phyloP scores from a whole-genome alignment of 305 asterid genomes.

The Stenogyne calaminthoides region DNA sequence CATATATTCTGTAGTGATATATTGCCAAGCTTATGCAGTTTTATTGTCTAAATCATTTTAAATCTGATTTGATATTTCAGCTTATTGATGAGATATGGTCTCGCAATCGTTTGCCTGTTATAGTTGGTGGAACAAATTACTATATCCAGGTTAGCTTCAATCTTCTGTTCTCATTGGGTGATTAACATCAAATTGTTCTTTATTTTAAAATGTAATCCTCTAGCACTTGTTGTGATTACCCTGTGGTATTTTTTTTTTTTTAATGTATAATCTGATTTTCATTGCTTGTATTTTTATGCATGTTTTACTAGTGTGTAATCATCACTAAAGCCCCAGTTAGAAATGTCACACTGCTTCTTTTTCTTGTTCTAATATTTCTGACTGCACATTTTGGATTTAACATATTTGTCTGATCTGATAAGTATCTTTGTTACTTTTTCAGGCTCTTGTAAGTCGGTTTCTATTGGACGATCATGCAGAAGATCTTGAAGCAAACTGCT shows the following conservation, averaged over 20 bases:
- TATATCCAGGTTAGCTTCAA: conserved; percentile 78
- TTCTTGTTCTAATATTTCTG: not conserved
- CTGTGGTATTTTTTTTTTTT: not conserved
- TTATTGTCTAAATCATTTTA: conserved; percentile 24
- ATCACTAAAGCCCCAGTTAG: conserved; percentile 7
- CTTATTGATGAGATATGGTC: conserved; percentile 78
- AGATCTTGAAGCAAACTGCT: conserved; percentile 52
- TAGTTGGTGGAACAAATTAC: conserved; percentile 98
- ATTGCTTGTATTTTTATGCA: not conserved
- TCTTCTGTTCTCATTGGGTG: conserved; percentile 4
- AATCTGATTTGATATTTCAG: conserved; percentile 42
- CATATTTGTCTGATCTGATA: conserved; percentile 18
- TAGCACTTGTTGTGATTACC: not conserved
- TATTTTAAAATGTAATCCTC: conserved; percentile 3
- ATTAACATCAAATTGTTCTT: conserved; percentile 1
- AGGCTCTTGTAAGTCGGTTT: conserved; percentile 94
- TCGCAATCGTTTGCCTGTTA: conserved; percentile 79
- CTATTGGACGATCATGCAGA: conserved; percentile 70
- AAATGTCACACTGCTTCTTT: not conserved
- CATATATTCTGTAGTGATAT: conserved; percentile 2
- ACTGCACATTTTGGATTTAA: not conserved
- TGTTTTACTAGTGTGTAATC: not conserved
- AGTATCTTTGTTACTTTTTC: conserved; percentile 25
- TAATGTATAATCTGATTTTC: not conserved
- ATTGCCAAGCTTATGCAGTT: conserved; percentile 21